Conservation (phyloP, 768 basidiomycete genomes). For the Clathrus columnatus region DNA sequence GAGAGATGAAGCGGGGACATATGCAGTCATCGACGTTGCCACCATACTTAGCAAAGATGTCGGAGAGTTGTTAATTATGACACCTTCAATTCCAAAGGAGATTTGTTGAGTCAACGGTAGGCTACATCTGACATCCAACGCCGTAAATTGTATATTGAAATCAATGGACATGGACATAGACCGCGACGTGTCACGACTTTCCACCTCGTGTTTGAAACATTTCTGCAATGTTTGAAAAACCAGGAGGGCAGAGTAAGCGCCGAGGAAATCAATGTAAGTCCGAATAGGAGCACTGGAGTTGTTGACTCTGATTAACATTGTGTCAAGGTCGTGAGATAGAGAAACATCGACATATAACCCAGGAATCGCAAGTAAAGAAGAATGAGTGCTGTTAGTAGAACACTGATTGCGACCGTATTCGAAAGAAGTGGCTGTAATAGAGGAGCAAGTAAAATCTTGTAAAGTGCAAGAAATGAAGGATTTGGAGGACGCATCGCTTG, state of each 20-base stretch:
- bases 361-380: slow-evolving; percentile 37
- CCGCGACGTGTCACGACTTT: slow-evolving; percentile 13
- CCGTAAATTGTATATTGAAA: slow-evolving; percentile 29
- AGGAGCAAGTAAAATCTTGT: slow-evolving; percentile 43
- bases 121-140: slow-evolving; percentile 38
- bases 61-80: slow-evolving; percentile 17
- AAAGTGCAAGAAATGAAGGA: slow-evolving; percentile 27
- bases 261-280: slow-evolving; percentile 35
- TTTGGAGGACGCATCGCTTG: background rate
- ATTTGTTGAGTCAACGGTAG: slow-evolving; percentile 27
- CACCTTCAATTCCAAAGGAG: slow-evolving; percentile 31
- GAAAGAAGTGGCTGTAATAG: slow-evolving; percentile 57
- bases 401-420: slow-evolving; percentile 56
- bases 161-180: slow-evolving; percentile 18
- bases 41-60: slow-evolving; percentile 22
- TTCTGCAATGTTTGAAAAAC: slow-evolving; percentile 43
- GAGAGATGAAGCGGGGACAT: no score
- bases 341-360: slow-evolving; percentile 23
- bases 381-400: slow-evolving; percentile 13
- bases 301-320: slow-evolving; percentile 1
- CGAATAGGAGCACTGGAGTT: slow-evolving; percentile 11
- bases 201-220: slow-evolving; percentile 26
- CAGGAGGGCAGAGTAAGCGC: slow-evolving; percentile 62
- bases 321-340: slow-evolving; percentile 17
- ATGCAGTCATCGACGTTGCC: slow-evolving; percentile 39